Percentiles rank a stretch among this genome's conserved stretches.
phyloP scores from a whole-genome alignment of 169 alveolate species.

The Cryptosporidium ryanae region DNA sequence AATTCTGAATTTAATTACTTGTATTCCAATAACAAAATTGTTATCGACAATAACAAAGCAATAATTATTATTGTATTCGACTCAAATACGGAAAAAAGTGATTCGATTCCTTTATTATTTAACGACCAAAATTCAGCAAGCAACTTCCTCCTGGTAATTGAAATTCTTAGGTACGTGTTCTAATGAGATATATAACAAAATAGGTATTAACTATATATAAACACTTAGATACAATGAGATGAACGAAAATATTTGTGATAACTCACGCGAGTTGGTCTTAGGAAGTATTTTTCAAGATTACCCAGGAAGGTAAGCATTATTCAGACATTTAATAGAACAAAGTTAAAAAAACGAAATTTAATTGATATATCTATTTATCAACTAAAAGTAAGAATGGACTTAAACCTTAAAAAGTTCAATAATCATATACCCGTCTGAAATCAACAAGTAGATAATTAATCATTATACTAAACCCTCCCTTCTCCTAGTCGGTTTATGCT shows the following conservation, averaged over 20 bases:
- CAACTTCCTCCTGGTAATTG: conserved; percentile 44
- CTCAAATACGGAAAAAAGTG: conserved; percentile 67
- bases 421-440: background rate
- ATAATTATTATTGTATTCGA: conserved; percentile 53
- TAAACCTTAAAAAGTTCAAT: too few relatives aligned
- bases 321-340: background rate
- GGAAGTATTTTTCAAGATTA: background rate
- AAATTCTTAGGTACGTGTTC: conserved; percentile 36
- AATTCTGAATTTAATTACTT: conserved; percentile 51
- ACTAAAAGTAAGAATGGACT: background rate
- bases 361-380: background rate
- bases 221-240: conserved; percentile 39
- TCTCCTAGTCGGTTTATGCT: conserved; percentile 5
- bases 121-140: conserved; percentile 62
- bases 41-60: conserved; percentile 17
- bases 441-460: background rate
- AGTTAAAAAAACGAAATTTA: background rate
- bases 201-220: too few relatives aligned
- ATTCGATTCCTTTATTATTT: conserved; percentile 17
- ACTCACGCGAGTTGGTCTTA: conserved; percentile 6
- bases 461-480: background rate
- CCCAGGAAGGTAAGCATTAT: background rate
- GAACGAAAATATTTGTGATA: conserved; percentile 30
- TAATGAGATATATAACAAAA: too few relatives aligned
- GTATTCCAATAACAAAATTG: conserved; percentile 23